Conservation (phyloP, 805 yeast species). For the Saturnispora bothae region DNA sequence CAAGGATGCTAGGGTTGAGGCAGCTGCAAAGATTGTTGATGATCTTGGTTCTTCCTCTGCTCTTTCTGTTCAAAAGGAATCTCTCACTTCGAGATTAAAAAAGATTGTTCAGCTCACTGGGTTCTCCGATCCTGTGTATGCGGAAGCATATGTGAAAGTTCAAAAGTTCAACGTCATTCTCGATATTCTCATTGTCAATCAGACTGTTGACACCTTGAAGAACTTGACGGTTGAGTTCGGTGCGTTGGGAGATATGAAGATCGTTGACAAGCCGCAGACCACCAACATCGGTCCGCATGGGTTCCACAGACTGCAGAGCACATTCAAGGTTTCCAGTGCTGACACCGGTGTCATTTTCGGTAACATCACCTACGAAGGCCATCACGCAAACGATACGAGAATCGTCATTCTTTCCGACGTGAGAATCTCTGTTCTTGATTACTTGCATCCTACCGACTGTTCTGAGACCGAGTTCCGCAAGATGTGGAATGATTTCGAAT, state of each 20-base stretch:
- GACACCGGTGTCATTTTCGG: constrained; percentile 98
- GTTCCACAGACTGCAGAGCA: constrained; percentile 79
- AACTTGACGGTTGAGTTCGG: constrained; percentile 92
- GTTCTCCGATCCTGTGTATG: constrained; percentile 94
- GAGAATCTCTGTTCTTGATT: constrained; percentile 94
- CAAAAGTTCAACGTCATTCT: constrained; percentile 93
- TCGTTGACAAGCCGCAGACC: constrained; percentile 81
- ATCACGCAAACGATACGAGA: constrained; percentile 78
- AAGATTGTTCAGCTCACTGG: constrained; percentile 95
- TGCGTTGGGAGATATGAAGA: constrained; percentile 90
- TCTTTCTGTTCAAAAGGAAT: constrained; percentile 38
- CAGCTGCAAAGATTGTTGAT: constrained; percentile 48
- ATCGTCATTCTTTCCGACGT: constrained; percentile 90
- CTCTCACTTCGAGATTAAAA: constrained; percentile 66
- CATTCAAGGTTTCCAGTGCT: constrained; percentile 90
- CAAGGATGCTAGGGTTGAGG: constrained; percentile 29
- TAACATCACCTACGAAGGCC: constrained; percentile 93
- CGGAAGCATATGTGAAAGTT: constrained; percentile 93
- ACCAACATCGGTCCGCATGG: constrained; percentile 96
- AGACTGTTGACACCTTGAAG: constrained; percentile 82
- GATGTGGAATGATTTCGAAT: constrained; percentile 99
- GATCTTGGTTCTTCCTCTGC: constrained; percentile 37
- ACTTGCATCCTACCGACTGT: constrained; percentile 90
- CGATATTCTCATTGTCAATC: constrained; percentile 90
- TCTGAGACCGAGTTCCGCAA: constrained; percentile 83